Conservation (phyloP, 2,329 filamentous ascomycete species). For the Sporothrix variecibatus region DNA sequence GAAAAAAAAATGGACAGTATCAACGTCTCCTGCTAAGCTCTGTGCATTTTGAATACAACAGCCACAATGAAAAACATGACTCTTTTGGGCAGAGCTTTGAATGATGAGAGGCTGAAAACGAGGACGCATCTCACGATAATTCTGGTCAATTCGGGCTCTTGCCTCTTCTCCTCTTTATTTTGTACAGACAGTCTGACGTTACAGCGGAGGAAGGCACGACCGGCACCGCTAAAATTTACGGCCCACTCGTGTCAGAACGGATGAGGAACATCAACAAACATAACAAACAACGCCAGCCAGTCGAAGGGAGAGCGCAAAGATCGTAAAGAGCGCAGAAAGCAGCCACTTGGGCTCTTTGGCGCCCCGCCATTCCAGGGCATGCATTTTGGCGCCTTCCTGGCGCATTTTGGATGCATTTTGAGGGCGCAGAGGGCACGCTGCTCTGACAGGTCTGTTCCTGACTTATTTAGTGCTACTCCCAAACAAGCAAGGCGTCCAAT, state of each 20-base stretch:
- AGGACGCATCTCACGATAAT: not conserved
- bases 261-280: not conserved
- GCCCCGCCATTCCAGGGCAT: not conserved
- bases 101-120: not conserved
- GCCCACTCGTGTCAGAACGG: not conserved
- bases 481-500: not conserved
- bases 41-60: not conserved
- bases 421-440: not conserved
- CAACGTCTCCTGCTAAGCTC: not conserved
- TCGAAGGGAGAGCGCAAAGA: not conserved
- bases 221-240: not conserved
- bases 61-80: not conserved
- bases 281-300: not conserved
- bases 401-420: not conserved
- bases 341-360: not conserved
- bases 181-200: not conserved
- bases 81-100: not conserved
- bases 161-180: not conserved
- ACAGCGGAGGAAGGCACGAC: not conserved
- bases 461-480: not conserved
- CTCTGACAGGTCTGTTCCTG: not conserved
- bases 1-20: too few relatives aligned
- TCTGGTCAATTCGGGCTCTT: not conserved
- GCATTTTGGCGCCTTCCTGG: not conserved
- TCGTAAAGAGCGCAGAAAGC: not conserved